Percentiles rank a stretch among this genome's conserved stretches.
These are phyloP conservation scores for Euphorbia schlechtendalii DNA, from an alignment of 441 rosid genomes.

Conservation along the genomic window DNA sequence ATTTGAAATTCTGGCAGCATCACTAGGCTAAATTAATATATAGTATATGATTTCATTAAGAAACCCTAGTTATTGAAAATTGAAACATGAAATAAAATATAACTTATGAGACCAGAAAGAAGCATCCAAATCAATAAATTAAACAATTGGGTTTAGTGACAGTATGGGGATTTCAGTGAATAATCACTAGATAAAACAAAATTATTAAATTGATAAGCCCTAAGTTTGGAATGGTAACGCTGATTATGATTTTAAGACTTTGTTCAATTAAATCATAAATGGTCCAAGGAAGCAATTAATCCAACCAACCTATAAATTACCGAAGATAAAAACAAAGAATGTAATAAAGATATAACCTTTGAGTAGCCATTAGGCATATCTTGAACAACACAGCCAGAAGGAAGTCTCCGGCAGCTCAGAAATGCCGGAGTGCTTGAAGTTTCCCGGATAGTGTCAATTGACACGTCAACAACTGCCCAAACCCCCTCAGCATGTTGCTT, in stretches of 20 bases:
- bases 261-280: constrained; percentile 20
- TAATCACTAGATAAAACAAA: constrained; percentile 46
- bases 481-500: constrained; percentile 89
- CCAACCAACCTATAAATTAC: constrained; percentile 35
- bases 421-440: constrained; percentile 34
- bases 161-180: constrained; percentile 45
- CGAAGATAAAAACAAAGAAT: constrained; percentile 15
- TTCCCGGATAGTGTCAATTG: constrained; percentile 53
- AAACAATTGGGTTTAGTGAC: constrained; percentile 32
- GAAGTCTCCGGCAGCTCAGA: constrained; percentile 65
- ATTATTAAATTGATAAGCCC: constrained; percentile 48
- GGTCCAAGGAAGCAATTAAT: constrained; percentile 13
- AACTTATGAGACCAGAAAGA: constrained; percentile 5
- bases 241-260: constrained; percentile 23
- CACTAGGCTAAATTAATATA: constrained; percentile 21
- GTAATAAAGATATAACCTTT: constrained; percentile 47
- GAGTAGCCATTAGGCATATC: constrained; percentile 93
- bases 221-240: constrained; percentile 23
- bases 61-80: constrained; percentile 10
- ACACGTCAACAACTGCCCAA: constrained; percentile 94
- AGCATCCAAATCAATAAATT: constrained; percentile 19
- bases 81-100: constrained; percentile 9
- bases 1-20: constrained; percentile 18
- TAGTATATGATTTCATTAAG: constrained; percentile 38
- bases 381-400: constrained; percentile 90